phyloP scores from a whole-genome alignment of 2,329 filamentous ascomycete genomes.

The Fusarium sp. region DNA sequence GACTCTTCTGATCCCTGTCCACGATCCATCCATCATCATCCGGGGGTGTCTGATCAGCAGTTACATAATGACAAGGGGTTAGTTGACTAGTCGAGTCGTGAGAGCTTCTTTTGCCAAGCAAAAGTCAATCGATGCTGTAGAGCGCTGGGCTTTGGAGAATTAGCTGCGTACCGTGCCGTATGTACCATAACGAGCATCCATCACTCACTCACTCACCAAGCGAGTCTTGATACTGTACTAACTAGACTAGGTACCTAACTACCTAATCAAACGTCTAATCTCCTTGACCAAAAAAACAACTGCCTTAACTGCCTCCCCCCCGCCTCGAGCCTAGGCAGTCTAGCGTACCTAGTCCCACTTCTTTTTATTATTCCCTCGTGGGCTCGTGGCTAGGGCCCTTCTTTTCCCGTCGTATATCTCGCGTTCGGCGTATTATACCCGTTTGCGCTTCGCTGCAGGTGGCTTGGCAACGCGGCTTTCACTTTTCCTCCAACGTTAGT shows the following conservation, averaged over 20 bases:
- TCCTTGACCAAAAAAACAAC: background rate
- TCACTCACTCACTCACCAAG: too few species aligned
- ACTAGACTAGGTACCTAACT: too few species aligned
- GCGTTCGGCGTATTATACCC: constrained; percentile 32
- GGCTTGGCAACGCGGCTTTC: constrained; percentile 32
- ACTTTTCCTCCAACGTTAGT: background rate
- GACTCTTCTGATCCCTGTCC: constrained; percentile 27
- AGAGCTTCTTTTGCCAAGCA: constrained; percentile 6
- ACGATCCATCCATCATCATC: constrained; percentile 22
- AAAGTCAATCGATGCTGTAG: background rate
- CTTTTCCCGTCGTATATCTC: constrained; percentile 41
- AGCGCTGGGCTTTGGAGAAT: background rate
- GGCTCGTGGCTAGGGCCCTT: constrained; percentile 8
- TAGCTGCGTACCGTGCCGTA: background rate
- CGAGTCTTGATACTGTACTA: background rate
- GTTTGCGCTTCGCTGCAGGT: constrained; percentile 24
- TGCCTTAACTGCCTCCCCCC: constrained; percentile 9
- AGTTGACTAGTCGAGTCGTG: too few species aligned
- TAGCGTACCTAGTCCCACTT: constrained; percentile 23
- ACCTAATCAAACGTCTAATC: background rate
- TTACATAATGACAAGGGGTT: constrained; percentile 18
- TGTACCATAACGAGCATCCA: background rate
- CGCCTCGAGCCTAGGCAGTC: background rate
- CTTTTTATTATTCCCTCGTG: constrained; percentile 16
- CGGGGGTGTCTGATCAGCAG: constrained; percentile 3